Conservation (phyloP, 768 basidiomycete genomes). For the Termitomyces heimii region DNA sequence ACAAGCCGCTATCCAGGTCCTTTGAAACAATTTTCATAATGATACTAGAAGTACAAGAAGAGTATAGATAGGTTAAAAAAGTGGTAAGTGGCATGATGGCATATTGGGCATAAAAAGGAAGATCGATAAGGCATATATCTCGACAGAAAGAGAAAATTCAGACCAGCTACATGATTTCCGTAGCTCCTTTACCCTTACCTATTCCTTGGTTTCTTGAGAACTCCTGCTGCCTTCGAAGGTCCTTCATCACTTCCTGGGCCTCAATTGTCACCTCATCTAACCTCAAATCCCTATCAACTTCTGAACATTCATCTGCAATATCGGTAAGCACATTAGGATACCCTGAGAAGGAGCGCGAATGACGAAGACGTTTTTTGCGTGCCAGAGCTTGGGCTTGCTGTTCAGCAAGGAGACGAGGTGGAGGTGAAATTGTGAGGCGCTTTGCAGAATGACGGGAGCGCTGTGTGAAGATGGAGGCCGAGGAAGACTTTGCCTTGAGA, state of each 20-base stretch:
- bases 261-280: constrained; percentile 14
- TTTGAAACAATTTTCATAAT: too few species aligned
- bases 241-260: constrained; percentile 7
- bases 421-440: constrained; percentile 2
- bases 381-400: background rate
- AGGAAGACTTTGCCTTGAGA: constrained; percentile 6
- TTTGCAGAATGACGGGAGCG: background rate
- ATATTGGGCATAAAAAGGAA: background rate
- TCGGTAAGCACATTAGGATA: constrained; percentile 9
- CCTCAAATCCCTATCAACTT: constrained; percentile 6
- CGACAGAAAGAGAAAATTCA: background rate
- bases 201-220: constrained; percentile 7
- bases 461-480: constrained; percentile 6
- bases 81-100: background rate
- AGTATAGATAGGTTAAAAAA: too few species aligned
- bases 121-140: background rate
- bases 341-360: constrained; percentile 14
- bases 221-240: constrained; percentile 4
- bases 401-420: background rate
- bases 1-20: too few species aligned
- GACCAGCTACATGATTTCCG: background rate
- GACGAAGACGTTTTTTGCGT: constrained; percentile 4
- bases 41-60: too few species aligned
- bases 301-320: background rate
- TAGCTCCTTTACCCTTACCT: background rate